A percentile compares a stretch with the other conserved stretches of the same genome.
phyloP scores from a whole-genome alignment of 2,329 filamentous ascomycete genomes.

The Thelonectria blattea region DNA sequence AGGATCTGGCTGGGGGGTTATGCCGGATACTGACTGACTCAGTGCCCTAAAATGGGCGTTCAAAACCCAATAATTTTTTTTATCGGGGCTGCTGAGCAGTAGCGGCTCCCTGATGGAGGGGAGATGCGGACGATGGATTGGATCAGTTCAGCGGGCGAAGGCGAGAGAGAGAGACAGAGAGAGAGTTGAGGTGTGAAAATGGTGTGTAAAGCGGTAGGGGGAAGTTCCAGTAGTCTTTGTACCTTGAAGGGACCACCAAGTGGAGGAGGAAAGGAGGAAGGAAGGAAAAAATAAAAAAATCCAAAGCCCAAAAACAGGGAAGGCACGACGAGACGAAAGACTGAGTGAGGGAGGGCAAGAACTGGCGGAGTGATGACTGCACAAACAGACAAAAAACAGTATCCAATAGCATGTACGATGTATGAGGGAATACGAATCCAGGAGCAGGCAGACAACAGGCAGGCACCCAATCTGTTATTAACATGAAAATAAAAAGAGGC shows the following conservation, averaged over 20 bases:
- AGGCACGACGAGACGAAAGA: constrained; percentile 9
- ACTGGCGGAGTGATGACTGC: not conserved
- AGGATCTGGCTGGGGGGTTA: constrained; percentile 40
- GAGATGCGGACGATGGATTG: constrained; percentile 25
- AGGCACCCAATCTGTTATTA: constrained; percentile 9
- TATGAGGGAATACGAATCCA: not conserved
- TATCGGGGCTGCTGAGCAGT: constrained; percentile 34
- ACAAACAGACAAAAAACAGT: not conserved
- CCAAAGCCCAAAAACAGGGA: not conserved
- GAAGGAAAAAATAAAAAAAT: not conserved
- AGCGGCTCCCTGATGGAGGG: constrained; percentile 30
- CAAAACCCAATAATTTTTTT: constrained; percentile 35
- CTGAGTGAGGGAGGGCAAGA: constrained; percentile 9
- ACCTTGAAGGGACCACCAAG: constrained; percentile 5
- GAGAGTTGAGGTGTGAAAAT: not conserved
- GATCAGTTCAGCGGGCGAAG: constrained; percentile 29
- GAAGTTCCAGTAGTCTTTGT: not conserved
- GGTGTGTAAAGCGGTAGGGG: no score
- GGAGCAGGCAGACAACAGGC: not conserved
- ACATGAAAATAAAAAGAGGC: constrained; percentile 6
- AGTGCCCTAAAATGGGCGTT: constrained; percentile 44
- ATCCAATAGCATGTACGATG: not conserved
- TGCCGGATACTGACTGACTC: constrained; percentile 45
- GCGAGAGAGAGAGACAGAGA: no score
- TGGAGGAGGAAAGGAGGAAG: constrained; percentile 5